phyloP scores from a whole-genome alignment of 73 alveolate species.

The Urostyla sp. region DNA sequence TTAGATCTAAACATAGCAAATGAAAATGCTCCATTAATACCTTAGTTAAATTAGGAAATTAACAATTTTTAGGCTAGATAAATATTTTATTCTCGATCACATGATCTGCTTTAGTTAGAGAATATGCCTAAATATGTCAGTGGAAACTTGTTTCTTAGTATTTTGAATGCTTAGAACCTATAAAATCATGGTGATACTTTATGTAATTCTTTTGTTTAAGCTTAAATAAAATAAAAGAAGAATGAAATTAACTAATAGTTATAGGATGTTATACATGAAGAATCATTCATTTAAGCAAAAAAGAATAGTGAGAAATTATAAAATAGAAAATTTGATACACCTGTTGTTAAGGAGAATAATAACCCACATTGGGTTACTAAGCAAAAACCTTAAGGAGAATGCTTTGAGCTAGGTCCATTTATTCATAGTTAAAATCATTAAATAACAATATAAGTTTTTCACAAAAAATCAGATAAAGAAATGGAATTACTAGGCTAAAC shows the following conservation, averaged over 20 bases:
- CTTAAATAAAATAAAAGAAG: conserved; percentile 6
- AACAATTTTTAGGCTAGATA: not conserved
- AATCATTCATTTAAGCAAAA: conserved; percentile 22
- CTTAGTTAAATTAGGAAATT: not conserved
- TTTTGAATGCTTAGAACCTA: conserved; percentile 15
- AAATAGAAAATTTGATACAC: conserved; percentile 1
- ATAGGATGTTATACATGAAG: conserved; percentile 20
- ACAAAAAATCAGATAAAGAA: conserved; percentile 12
- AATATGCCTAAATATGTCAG: conserved; percentile 5
- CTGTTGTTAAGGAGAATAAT: conserved; percentile 12
- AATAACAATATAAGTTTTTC: conserved; percentile 15
- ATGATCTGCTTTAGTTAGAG: not conserved
- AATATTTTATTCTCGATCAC: not conserved
- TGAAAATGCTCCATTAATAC: not conserved
- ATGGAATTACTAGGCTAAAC: conserved; percentile 18
- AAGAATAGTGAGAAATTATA: conserved; percentile 7
- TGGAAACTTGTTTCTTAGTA: conserved; percentile 11
- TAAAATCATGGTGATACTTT: not conserved
- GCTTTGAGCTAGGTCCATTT: conserved; percentile 46
- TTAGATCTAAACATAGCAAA: not conserved
- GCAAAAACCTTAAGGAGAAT: conserved; percentile 38
- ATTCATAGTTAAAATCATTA: conserved; percentile 7
- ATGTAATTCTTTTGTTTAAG: conserved; percentile 41
- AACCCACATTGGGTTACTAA: conserved; percentile 40
- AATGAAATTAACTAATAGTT: conserved; percentile 4